Evolutionary conservation across 306 rosid genomes (phyloP), one percentile per base, ranked within the genome.

Genomic region (Quercus mongolica): DNA sequence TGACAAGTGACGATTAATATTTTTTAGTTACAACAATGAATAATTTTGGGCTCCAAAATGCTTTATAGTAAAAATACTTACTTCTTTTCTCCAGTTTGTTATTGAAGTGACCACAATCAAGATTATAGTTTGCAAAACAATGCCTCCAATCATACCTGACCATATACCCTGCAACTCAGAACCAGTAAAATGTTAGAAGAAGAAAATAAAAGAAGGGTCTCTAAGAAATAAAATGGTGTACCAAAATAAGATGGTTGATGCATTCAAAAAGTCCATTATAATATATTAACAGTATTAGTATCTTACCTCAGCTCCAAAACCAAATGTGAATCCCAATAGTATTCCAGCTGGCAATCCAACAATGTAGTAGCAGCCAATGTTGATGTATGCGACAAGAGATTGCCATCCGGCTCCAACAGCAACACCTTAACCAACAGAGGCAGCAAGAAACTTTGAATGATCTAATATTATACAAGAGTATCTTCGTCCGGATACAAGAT

Each of bases 381-480:
- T 93, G 83, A 93, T 91, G 82, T 93, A 91, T 52, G 97, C 96
- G 12, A 91, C 90, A 21, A 93, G 77, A 74, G 93, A 31, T 82
- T 91, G 98, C 98, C 98, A 91, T 3, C 97, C 98, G 35, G 94
- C 96, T 82, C 98, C 98, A 79, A 93, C 76, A 76, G 94, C 98
- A 77, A 93, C 98, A 77, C 98, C 97, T 93, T 79, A 70, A 30
- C 2, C 70, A 70, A 55, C 44, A 79, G n/a, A 5, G n/a, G 62
- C 59, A 75, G n/a, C 52, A 68, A 74, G 9, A 77, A 10, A 8
- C 41, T 14, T 55, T 14, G 14, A 21, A 38, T 25, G 21, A 8
- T 25, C 54, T 49, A 49, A 49, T 12, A 25, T 11, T 5, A 1
- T 28, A 13, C 18, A 25, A 20, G 59, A 17, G 19, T 38, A 17